Evolutionary conservation across 1,284 basidiomycete species (phyloP), one percentile per base, ranked within the genome.

Genomic region (Puccinia polysora): DNA sequence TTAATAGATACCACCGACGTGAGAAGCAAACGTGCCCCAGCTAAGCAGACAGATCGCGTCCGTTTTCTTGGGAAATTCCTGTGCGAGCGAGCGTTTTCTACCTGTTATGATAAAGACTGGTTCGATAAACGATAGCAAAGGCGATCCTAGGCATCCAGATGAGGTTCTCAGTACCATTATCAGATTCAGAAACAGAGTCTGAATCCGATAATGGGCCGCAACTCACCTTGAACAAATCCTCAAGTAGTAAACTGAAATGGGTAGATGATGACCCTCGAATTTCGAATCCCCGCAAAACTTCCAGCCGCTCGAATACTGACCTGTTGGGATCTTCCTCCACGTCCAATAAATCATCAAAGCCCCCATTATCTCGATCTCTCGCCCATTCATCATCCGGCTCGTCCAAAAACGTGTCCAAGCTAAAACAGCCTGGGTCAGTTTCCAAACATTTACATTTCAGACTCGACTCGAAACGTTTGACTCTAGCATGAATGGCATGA

Each of bases 131-230:
- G n/a, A n/a, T n/a, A n/a, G n/a, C n/a, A n/a, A n/a, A n/a, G n/a
- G n/a, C n/a, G n/a, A n/a, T n/a, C n/a, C n/a, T n/a, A n/a, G n/a
- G n/a, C n/a, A 43, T 12, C 43, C 45, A 18, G 3, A 59, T 68
- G 65, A 45, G 65, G 43, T 68, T 45, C 32, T 20, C 30, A 32
- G 55, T 68, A 1, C 55, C 65, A 32, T 20, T 15, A 43, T 56
- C 65, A 18, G 65, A 68, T 43, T 56, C 53, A 34, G 65, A 68
- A 3, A 38, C 6, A 8, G 40, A 43, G 15, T 18, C 25, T 18
- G 23, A 28, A 32, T 38, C 38, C 2, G 38, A 67, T 3, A 14
- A 55, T 6, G 25, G 49, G 28, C 14, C 30, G 15, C 0, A 18
- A 47, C n/a, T n/a, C n/a, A n/a, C n/a, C n/a, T n/a, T 28, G n/a